Conservation (phyloP, 768 basidiomycete genomes). For the Pisolithus orientalis region DNA sequence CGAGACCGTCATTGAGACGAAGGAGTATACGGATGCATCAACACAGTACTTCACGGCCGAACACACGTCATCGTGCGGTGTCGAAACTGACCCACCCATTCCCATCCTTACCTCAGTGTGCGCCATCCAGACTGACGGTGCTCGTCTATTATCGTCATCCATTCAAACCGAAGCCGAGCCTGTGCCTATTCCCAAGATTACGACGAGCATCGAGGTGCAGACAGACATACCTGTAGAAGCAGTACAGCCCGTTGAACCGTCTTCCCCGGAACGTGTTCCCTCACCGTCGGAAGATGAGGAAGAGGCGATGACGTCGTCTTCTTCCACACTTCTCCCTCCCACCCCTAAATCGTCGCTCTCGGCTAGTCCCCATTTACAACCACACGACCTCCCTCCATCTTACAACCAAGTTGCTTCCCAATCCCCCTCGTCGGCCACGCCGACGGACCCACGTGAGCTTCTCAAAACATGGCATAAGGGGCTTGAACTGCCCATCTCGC, state of each 20-base stretch:
- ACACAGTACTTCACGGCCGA: slow-evolving; percentile 63
- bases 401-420: slow-evolving; percentile 55
- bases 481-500: slow-evolving; percentile 37
- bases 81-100: slow-evolving; percentile 61
- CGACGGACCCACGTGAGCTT: slow-evolving; percentile 46
- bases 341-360: slow-evolving; percentile 42
- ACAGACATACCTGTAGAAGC: slow-evolving; percentile 40
- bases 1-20: slow-evolving; percentile 46
- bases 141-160: slow-evolving; percentile 16
- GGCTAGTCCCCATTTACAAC: slow-evolving; percentile 26
- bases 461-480: slow-evolving; percentile 71
- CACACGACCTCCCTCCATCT: slow-evolving; percentile 62
- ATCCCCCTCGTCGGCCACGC: slow-evolving; percentile 28
- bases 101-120: slow-evolving; percentile 40
- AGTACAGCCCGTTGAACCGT: slow-evolving; percentile 22
- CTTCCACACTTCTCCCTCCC: slow-evolving; percentile 65
- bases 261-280: slow-evolving; percentile 29
- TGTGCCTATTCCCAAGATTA: slow-evolving; percentile 23
- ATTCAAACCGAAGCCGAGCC: slow-evolving; percentile 36
- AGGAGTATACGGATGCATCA: slow-evolving; percentile 69
- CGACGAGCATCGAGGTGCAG: slow-evolving; percentile 57
- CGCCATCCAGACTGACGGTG: slow-evolving; percentile 52
- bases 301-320: slow-evolving; percentile 64
- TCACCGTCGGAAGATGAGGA: slow-evolving; percentile 37
- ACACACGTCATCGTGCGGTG: slow-evolving; percentile 39